A percentile compares a stretch with the other conserved stretches of the same genome.
Evolutionary conservation across 768 basidiomycete species (phyloP).

Genomic region (Collybia mongolica): DNA sequence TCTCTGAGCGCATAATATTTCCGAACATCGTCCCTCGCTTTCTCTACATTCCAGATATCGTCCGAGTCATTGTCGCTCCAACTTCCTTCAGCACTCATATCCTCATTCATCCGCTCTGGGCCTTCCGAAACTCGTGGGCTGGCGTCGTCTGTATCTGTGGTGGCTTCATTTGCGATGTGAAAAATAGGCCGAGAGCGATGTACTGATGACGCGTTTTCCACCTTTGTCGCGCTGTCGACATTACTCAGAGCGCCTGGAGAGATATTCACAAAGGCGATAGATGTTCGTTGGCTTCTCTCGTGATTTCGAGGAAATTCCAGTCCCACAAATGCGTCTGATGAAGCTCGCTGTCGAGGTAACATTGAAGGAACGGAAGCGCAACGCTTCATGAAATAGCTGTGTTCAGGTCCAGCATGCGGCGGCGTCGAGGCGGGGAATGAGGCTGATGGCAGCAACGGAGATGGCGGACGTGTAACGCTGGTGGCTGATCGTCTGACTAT

Average conservation of each 20-base stretch:
- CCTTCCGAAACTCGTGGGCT: slow-evolving; percentile 12
- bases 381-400: slow-evolving; percentile 29
- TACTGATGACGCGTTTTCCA: too few relatives aligned
- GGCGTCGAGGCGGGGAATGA: slow-evolving; percentile 44
- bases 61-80: slow-evolving; percentile 25
- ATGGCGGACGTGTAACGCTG: slow-evolving; percentile 27
- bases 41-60: slow-evolving; percentile 27
- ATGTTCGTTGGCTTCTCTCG: neutral
- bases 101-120: slow-evolving; percentile 16
- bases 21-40: slow-evolving; percentile 44
- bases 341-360: slow-evolving; percentile 17
- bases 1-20: slow-evolving; percentile 81
- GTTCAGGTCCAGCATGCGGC: slow-evolving; percentile 19
- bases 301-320: neutral
- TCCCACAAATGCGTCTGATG: slow-evolving; percentile 2
- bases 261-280: neutral
- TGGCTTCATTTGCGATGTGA: slow-evolving; percentile 26
- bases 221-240: too few relatives aligned
- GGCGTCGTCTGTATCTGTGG: slow-evolving; percentile 28
- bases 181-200: slow-evolving; percentile 28
- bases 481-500: slow-evolving; percentile 35
- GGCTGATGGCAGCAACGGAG: slow-evolving; percentile 38
- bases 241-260: neutral
- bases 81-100: slow-evolving; percentile 22
- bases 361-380: slow-evolving; percentile 42